These are phyloP conservation scores for Pleodorina starrii DNA, from an alignment of 139 green algal species.

Conservation along the genomic window DNA sequence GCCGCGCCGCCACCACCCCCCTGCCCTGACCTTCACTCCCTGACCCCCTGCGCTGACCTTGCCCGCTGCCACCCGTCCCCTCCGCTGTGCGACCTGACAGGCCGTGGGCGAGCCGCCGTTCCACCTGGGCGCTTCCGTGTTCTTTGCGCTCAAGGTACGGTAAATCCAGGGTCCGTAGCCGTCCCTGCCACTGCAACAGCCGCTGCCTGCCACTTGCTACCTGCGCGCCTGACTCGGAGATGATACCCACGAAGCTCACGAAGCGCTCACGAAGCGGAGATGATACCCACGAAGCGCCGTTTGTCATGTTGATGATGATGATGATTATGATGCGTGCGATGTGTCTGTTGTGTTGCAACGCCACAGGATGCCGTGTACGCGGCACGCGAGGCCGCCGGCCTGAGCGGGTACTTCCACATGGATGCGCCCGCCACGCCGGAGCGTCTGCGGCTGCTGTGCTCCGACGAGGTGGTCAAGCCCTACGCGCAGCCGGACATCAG, in stretches of 20 bases:
- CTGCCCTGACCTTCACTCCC: too few relatives aligned
- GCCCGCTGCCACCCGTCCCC: neutral
- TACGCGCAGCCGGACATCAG: constrained; percentile 55
- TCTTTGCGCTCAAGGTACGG: constrained; percentile 90
- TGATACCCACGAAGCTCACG: too few relatives aligned
- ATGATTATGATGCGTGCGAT: too few relatives aligned
- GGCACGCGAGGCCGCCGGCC: constrained; percentile 61
- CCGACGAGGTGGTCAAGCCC: constrained; percentile 75
- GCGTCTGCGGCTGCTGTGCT: constrained; percentile 91
- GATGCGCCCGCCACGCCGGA: constrained; percentile 93
- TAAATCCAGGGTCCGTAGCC: too few relatives aligned
- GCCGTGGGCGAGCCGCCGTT: constrained; percentile 97
- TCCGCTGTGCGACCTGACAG: neutral
- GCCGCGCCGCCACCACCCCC: too few relatives aligned
- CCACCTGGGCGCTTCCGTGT: constrained; percentile 89
- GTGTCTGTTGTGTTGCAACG: neutral
- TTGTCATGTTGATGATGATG: too few relatives aligned
- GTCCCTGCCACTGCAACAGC: too few relatives aligned
- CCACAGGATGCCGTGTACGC: constrained; percentile 82
- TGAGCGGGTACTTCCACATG: constrained; percentile 81
- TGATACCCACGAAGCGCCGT: too few relatives aligned
- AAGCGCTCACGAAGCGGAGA: too few relatives aligned
- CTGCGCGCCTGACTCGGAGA: too few relatives aligned
- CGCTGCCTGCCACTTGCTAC: too few relatives aligned
- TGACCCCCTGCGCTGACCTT: too few relatives aligned